These are phyloP conservation scores for Solanum sejunctum DNA, from an alignment of 257 asterid species.

Conservation along the genomic window DNA sequence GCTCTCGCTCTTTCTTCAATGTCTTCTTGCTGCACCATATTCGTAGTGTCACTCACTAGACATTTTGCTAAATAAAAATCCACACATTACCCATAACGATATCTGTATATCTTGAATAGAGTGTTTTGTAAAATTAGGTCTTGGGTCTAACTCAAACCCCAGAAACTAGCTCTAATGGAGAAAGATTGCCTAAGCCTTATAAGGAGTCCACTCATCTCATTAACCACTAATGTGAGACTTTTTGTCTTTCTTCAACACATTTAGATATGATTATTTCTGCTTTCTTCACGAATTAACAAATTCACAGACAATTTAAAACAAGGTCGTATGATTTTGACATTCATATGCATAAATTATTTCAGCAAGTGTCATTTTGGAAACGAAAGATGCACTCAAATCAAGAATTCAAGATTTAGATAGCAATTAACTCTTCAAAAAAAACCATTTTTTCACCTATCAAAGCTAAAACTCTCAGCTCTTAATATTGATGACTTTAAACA, in stretches of 20 bases:
- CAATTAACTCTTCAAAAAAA: neutral
- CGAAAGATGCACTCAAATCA: neutral
- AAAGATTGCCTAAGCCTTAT: no score
- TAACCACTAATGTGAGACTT: no score
- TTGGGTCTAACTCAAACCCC: no score
- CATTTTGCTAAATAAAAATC: neutral
- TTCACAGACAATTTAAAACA: neutral
- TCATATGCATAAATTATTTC: neutral
- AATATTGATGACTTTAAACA: neutral
- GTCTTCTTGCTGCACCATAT: conserved; percentile 63
- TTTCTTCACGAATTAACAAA: neutral
- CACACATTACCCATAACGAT: neutral
- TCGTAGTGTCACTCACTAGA: neutral
- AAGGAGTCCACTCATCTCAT: no score
- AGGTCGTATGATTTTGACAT: neutral
- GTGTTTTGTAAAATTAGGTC: neutral
- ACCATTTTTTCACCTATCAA: neutral
- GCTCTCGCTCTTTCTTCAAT: conserved; percentile 56
- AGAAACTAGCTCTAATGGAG: no score
- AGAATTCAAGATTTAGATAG: neutral
- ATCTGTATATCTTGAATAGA: neutral
- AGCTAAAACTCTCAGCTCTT: neutral
- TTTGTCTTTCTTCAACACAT: no score
- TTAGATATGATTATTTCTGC: neutral
- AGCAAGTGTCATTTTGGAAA: neutral